Conservation (phyloP, 257 asterid species). For the Solanum arcanum region DNA sequence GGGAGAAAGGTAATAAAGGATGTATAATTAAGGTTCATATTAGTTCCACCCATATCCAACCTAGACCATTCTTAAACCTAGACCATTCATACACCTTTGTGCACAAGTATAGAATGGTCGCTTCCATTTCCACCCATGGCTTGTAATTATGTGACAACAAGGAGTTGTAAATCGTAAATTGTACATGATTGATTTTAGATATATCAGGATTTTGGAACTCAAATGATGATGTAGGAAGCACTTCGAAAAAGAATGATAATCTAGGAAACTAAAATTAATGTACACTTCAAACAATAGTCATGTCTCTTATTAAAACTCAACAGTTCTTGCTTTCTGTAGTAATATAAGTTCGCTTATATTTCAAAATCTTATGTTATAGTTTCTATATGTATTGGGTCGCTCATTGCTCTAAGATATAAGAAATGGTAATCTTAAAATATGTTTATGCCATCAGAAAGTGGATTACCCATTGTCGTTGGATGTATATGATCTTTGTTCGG, state of each 20-base stretch:
- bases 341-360: background rate
- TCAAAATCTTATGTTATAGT: conserved; percentile 10
- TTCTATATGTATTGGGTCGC: conserved; percentile 48
- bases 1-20: background rate
- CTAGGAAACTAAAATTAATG: background rate
- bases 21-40: background rate
- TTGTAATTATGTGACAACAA: background rate
- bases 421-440: background rate
- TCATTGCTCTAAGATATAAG: background rate
- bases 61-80: background rate
- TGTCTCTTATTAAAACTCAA: background rate
- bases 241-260: background rate
- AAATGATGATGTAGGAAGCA: background rate
- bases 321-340: background rate
- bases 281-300: background rate
- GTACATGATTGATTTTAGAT: background rate
- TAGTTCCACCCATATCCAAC: background rate
- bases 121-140: background rate
- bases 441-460: conserved; percentile 61
- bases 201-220: background rate
- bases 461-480: conserved; percentile 93
- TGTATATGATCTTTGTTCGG: conserved; percentile 89
- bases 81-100: background rate
- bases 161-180: background rate
- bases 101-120: background rate